These are phyloP conservation scores for Ogataea ramenticola DNA, from an alignment of 805 yeast species.

Conservation along the genomic window DNA sequence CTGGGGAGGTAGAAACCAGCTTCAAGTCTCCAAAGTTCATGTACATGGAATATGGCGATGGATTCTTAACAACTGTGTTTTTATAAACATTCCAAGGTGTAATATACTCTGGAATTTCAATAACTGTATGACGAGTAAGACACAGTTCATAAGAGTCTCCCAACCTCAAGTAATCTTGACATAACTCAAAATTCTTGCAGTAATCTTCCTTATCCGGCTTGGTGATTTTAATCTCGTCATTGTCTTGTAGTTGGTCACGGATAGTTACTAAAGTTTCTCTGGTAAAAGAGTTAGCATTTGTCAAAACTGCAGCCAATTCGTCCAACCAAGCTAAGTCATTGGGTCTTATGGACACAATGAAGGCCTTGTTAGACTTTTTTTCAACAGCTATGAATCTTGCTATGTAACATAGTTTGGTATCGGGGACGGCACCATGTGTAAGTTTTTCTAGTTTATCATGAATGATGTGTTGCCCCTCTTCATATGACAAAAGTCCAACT, in stretches of 20 bases:
- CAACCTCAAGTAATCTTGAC: slow-evolving; percentile 59
- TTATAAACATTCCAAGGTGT: slow-evolving; percentile 78
- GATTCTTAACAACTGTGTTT: slow-evolving; percentile 62
- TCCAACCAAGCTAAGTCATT: slow-evolving; percentile 20
- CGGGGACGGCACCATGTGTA: slow-evolving; percentile 46
- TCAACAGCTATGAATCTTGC: slow-evolving; percentile 58
- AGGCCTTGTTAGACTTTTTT: slow-evolving; percentile 36
- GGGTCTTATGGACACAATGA: slow-evolving; percentile 42
- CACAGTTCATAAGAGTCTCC: slow-evolving; percentile 96
- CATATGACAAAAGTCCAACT: slow-evolving; percentile 81
- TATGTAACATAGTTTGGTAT: slow-evolving; percentile 65
- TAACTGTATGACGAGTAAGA: slow-evolving; percentile 66
- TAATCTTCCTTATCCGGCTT: slow-evolving; percentile 52
- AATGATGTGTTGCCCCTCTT: slow-evolving; percentile 58
- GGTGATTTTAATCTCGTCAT: slow-evolving; percentile 22
- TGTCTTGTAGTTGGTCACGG: neutral
- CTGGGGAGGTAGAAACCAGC: slow-evolving; percentile 88
- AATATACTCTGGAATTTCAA: slow-evolving; percentile 41
- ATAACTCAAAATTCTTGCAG: slow-evolving; percentile 43
- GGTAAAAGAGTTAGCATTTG: neutral
- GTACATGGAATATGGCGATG: slow-evolving; percentile 88
- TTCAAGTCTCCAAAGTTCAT: slow-evolving; percentile 59
- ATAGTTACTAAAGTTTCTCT: neutral
- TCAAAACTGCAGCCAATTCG: slow-evolving; percentile 17
- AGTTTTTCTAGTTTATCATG: slow-evolving; percentile 29